phyloP scores from a whole-genome alignment of 345 rosid genomes.

The Syzygium grande region DNA sequence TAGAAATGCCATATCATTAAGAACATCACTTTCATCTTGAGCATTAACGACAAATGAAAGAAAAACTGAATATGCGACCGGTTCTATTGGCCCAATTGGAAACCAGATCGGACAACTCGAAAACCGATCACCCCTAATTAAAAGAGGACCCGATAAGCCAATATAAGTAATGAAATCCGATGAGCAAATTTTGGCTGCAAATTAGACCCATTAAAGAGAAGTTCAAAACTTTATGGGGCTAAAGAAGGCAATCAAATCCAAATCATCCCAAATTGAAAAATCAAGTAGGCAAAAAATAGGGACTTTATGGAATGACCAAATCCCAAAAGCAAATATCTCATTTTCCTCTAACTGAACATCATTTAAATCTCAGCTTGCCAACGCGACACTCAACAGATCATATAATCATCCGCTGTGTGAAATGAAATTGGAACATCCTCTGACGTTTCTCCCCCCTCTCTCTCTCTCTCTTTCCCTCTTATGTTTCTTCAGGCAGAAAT shows the following conservation, averaged over 20 bases:
- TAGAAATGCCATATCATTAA: too few relatives aligned
- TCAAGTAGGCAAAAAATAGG: neutral
- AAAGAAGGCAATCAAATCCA: neutral
- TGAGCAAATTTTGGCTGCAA: neutral
- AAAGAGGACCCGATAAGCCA: neutral
- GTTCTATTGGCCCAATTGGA: too few relatives aligned
- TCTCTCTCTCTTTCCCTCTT: too few relatives aligned
- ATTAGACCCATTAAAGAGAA: neutral
- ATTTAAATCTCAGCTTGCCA: neutral
- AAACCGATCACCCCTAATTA: neutral
- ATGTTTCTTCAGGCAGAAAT: neutral
- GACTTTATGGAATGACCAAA: neutral
- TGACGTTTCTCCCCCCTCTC: neutral
- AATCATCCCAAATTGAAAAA: neutral
- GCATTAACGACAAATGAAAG: too few relatives aligned
- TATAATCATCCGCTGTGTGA: neutral
- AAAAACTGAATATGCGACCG: too few relatives aligned
- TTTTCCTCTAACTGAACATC: neutral
- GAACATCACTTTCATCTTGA: too few relatives aligned
- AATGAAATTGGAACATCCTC: neutral
- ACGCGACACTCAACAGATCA: neutral
- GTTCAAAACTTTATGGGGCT: neutral
- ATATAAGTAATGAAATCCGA: neutral
- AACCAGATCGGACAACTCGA: too few relatives aligned
- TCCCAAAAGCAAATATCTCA: neutral